These are phyloP conservation scores for Candida anglica DNA, from an alignment of 805 yeast genomes.

Conservation along the genomic window DNA sequence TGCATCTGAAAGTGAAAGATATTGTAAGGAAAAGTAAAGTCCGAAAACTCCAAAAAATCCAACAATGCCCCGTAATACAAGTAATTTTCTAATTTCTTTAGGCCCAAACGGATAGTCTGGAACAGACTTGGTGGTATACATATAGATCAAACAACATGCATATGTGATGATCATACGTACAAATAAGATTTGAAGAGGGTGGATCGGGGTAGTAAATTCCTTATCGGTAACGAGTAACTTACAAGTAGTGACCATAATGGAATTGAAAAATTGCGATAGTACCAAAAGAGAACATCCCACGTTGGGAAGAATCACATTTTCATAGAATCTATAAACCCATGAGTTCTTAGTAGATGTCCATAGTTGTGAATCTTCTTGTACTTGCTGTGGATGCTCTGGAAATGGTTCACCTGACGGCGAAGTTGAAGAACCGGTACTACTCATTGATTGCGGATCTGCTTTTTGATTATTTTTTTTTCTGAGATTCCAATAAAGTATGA, in stretches of 20 bases:
- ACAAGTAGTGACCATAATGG: conserved; percentile 72
- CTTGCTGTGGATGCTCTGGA: not conserved
- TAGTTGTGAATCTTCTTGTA: not conserved
- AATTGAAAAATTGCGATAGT: conserved; percentile 67
- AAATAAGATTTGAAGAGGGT: conserved; percentile 75
- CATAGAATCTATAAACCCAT: conserved; percentile 2
- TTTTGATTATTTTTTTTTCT: not conserved
- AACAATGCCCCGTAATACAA: conserved; percentile 59
- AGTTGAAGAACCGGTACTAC: too few relatives aligned
- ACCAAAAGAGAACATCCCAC: conserved; percentile 57
- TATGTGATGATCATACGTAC: conserved; percentile 76
- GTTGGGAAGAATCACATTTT: conserved; percentile 18
- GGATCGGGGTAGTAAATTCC: conserved; percentile 55
- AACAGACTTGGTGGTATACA: conserved; percentile 45
- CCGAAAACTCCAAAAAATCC: conserved; percentile 85
- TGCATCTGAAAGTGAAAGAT: conserved; percentile 75
- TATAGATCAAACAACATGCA: conserved; percentile 51
- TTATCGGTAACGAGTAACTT: conserved; percentile 68
- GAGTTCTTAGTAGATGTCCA: too few relatives aligned
- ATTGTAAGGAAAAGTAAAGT: conserved; percentile 68
- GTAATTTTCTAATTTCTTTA: conserved; percentile 45
- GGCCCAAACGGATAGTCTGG: conserved; percentile 73
- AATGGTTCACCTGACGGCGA: too few relatives aligned
- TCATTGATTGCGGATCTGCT: not conserved
- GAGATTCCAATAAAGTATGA: too few relatives aligned